Percentiles rank a stretch among this genome's conserved stretches.
Evolutionary conservation across 2,329 filamentous ascomycete species (phyloP).

Genomic region (Xylaria sp.): DNA sequence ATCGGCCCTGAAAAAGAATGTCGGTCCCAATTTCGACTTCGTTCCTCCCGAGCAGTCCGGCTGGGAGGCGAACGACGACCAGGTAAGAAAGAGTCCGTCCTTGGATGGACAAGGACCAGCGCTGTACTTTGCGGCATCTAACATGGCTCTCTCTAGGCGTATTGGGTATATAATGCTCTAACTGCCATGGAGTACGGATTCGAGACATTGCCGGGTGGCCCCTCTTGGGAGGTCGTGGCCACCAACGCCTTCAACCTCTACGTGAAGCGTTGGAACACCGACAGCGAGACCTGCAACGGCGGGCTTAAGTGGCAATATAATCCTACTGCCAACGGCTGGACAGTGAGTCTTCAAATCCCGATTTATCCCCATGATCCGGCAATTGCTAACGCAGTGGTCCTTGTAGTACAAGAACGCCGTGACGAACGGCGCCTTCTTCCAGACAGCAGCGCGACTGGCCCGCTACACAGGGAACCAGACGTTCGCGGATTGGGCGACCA

Average conservation of each 20-base stretch:
- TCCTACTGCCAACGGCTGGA: slow-evolving; percentile 70
- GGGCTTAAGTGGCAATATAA: slow-evolving; percentile 76
- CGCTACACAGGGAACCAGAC: slow-evolving; percentile 82
- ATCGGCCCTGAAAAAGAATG: slow-evolving; percentile 59
- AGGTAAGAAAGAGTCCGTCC: slow-evolving; percentile 50
- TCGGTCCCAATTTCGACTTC: slow-evolving; percentile 60
- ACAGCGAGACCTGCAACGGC: slow-evolving; percentile 63
- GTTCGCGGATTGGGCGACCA: slow-evolving; percentile 80
- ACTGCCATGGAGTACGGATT: slow-evolving; percentile 66
- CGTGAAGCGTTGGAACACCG: slow-evolving; percentile 62
- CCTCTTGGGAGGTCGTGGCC: slow-evolving; percentile 65
- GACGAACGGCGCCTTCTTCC: slow-evolving; percentile 77
- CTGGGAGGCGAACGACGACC: slow-evolving; percentile 67
- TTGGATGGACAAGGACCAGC: background rate
- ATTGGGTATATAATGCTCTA: slow-evolving; percentile 69
- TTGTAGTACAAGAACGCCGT: slow-evolving; percentile 71
- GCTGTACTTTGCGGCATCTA: slow-evolving; percentile 6
- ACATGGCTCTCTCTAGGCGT: slow-evolving; percentile 42
- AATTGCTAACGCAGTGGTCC: background rate
- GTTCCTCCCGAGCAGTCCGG: slow-evolving; percentile 60
- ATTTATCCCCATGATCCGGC: background rate
- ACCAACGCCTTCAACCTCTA: slow-evolving; percentile 67
- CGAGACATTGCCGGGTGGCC: slow-evolving; percentile 51
- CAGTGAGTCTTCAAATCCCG: slow-evolving; percentile 42
- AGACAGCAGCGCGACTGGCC: slow-evolving; percentile 78